These are phyloP conservation scores for Starmerella floris DNA, from an alignment of 805 yeast genomes.

Conservation along the genomic window DNA sequence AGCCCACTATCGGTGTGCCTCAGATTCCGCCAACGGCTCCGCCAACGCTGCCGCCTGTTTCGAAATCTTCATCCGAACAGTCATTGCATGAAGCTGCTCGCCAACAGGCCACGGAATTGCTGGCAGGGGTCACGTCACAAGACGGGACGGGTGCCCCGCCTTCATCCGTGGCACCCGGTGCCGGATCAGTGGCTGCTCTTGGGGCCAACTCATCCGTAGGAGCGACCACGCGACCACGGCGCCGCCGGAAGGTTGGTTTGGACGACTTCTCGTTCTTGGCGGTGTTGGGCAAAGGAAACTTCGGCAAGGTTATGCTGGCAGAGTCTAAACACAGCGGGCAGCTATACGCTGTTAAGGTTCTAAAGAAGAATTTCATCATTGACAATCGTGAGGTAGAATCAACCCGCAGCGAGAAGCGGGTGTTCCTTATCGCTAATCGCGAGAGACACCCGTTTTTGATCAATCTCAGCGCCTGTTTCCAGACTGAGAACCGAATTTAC, in stretches of 20 bases:
- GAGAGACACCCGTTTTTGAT: slow-evolving; percentile 87
- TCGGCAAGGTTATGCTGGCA: slow-evolving; percentile 96
- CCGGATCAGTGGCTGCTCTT: not conserved
- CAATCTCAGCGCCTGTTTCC: slow-evolving; percentile 88
- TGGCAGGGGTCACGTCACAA: too few relatives aligned
- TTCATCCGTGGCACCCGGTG: not conserved
- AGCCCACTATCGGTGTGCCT: too few relatives aligned
- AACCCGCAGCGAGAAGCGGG: slow-evolving; percentile 87
- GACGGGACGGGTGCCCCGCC: not conserved
- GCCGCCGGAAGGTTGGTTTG: slow-evolving; percentile 44
- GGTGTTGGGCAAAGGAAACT: slow-evolving; percentile 94
- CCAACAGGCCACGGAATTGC: not conserved
- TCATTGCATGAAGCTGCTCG: not conserved
- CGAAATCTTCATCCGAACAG: too few relatives aligned
- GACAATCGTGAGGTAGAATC: slow-evolving; percentile 95
- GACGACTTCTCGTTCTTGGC: slow-evolving; percentile 92
- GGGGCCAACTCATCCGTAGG: not conserved
- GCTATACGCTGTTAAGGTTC: slow-evolving; percentile 88
- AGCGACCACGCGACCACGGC: slow-evolving; percentile 2
- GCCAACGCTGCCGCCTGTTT: not conserved
- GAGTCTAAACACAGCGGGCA: slow-evolving; percentile 72
- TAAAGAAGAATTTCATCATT: slow-evolving; percentile 88
- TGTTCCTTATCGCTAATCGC: slow-evolving; percentile 66
- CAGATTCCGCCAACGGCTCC: not conserved
- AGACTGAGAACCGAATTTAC: slow-evolving; percentile 91